Conservation (phyloP, 768 basidiomycete species). For the Lactarius vividus region DNA sequence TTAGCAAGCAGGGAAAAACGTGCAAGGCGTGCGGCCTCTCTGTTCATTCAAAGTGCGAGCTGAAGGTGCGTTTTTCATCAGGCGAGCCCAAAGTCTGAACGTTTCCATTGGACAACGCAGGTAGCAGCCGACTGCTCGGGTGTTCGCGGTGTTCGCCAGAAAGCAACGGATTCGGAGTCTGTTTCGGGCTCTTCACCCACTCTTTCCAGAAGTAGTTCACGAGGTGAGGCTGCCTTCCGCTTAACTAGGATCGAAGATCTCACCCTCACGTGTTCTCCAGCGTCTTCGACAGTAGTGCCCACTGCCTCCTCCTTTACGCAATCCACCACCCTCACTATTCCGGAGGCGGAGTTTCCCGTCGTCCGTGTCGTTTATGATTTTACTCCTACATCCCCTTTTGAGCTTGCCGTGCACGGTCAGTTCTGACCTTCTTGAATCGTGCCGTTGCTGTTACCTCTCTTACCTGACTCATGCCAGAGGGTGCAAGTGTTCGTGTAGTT, state of each 20-base stretch:
- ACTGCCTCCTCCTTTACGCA: conserved; percentile 59
- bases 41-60: conserved; percentile 81
- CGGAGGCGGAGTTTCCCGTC: conserved; percentile 46
- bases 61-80: conserved; percentile 56
- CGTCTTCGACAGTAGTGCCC: conserved; percentile 33
- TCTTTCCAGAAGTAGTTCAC: conserved; percentile 35
- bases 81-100: conserved; percentile 5
- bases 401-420: conserved; percentile 64
- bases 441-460: conserved; percentile 3
- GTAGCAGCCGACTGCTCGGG: conserved; percentile 68
- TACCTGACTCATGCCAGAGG: conserved; percentile 48
- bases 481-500: conserved; percentile 57
- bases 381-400: conserved; percentile 70
- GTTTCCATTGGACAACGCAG: conserved; percentile 37
- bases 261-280: conserved; percentile 26
- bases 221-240: conserved; percentile 26
- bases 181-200: conserved; percentile 35
- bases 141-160: conserved; percentile 32
- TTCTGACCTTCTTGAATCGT: conserved; percentile 15
- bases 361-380: conserved; percentile 76
- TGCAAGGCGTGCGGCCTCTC: conserved; percentile 75
- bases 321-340: conserved; percentile 36
- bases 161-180: conserved; percentile 30
- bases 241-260: conserved; percentile 21
- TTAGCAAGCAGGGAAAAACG: conserved; percentile 84